Percentiles rank a stretch among this genome's conserved stretches.
These are phyloP conservation scores for Quillaja saponaria DNA, from an alignment of 306 rosid species.

Conservation along the genomic window DNA sequence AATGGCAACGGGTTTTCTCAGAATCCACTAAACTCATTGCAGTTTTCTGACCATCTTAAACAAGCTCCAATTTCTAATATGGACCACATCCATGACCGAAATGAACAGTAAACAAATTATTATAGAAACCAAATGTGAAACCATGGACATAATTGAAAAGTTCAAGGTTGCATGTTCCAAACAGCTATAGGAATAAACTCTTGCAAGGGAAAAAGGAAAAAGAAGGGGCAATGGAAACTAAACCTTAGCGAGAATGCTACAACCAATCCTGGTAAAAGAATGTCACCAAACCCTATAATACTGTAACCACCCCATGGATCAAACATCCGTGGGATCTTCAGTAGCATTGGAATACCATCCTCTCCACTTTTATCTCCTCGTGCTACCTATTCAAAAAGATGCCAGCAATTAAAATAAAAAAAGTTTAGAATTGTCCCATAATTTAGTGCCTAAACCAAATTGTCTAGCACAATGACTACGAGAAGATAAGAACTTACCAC, in stretches of 20 bases:
- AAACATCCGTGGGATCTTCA: conserved; percentile 83
- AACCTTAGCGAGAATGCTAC: conserved; percentile 94
- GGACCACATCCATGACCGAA: neutral
- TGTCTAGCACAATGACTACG: conserved; percentile 15
- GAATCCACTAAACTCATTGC: neutral
- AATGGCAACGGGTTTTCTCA: neutral
- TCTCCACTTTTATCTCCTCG: conserved; percentile 89
- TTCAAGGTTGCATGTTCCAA: conserved; percentile 4
- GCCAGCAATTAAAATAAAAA: conserved; percentile 9
- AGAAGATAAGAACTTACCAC: conserved; percentile 64
- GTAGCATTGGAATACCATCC: conserved; percentile 96
- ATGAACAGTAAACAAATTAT: neutral
- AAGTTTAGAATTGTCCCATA: conserved; percentile 7
- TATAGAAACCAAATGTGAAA: neutral
- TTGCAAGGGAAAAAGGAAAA: conserved; percentile 16
- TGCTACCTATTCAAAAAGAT: conserved; percentile 61
- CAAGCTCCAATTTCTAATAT: neutral
- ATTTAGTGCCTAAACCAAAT: neutral
- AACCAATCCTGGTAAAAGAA: conserved; percentile 86
- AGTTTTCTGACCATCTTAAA: conserved; percentile 23
- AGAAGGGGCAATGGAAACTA: conserved; percentile 23
- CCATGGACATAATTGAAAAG: neutral
- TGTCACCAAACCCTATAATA: conserved; percentile 97
- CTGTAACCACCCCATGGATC: conserved; percentile 99
- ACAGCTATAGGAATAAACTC: conserved; percentile 1